Evolutionary conservation across 768 basidiomycete species (phyloP).

Genomic region (Lentinus tigrinus): DNA sequence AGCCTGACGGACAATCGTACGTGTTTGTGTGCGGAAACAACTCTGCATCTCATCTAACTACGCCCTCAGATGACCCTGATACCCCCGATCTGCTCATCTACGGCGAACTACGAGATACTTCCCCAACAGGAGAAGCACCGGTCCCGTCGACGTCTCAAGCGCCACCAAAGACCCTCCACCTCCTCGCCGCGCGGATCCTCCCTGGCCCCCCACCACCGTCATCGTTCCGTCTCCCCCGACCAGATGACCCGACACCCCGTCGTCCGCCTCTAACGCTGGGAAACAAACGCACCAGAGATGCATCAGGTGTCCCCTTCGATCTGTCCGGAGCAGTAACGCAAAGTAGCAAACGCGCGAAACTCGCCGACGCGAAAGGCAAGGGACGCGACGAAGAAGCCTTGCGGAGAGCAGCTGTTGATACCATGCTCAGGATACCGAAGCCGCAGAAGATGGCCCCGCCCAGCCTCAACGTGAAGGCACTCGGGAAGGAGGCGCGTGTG

Average conservation of each 20-base stretch:
- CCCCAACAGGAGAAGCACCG: neutral
- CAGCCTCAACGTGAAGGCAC: conserved; percentile 17
- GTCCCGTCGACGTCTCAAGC: conserved; percentile 25
- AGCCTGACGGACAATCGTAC: conserved; percentile 68
- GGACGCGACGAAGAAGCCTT: conserved; percentile 28
- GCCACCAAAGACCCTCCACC: conserved; percentile 33
- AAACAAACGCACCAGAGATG: conserved; percentile 24
- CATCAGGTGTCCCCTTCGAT: conserved; percentile 12
- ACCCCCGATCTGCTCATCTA: conserved; percentile 66
- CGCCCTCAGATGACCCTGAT: conserved; percentile 56
- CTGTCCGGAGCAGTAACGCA: conserved; percentile 2
- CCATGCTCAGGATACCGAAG: conserved; percentile 39
- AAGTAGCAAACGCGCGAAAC: conserved; percentile 23
- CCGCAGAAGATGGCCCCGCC: conserved; percentile 11
- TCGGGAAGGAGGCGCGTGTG: conserved; percentile 11
- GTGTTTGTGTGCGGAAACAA: no score
- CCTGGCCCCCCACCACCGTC: conserved; percentile 36
- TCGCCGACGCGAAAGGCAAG: conserved; percentile 19
- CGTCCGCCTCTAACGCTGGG: conserved; percentile 46
- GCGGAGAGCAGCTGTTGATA: conserved; percentile 33
- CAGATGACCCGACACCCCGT: conserved; percentile 80
- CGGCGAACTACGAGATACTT: conserved; percentile 33
- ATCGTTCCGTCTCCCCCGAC: conserved; percentile 50
- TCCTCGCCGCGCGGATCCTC: conserved; percentile 59
- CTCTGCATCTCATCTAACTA: no score